phyloP scores from a whole-genome alignment of 2,329 filamentous ascomycete species.

The Rachicladosporium sp. region DNA sequence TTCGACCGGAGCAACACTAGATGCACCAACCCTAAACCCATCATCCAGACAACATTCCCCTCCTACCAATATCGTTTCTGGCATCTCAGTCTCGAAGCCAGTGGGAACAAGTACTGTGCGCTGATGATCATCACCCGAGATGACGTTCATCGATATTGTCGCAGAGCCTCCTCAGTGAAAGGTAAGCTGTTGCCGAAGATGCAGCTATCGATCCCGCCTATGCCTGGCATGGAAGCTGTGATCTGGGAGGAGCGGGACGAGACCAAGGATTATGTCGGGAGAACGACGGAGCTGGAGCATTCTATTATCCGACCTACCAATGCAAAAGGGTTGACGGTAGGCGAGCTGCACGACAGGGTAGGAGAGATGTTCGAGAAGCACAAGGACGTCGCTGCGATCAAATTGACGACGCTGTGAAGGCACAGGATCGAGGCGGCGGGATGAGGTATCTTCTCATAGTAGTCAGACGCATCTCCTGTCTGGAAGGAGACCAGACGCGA shows the following conservation, averaged over 20 bases:
- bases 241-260: slow-evolving; percentile 14
- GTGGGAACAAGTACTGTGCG: slow-evolving; percentile 9
- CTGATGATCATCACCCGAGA: slow-evolving; percentile 13
- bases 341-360: slow-evolving; percentile 10
- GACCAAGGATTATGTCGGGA: slow-evolving; percentile 13
- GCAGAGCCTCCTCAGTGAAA: background rate
- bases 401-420: slow-evolving; percentile 12
- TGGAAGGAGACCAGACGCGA: too few relatives aligned
- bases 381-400: slow-evolving; percentile 14
- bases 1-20: slow-evolving; percentile 2
- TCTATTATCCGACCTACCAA: slow-evolving; percentile 6
- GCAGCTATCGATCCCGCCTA: slow-evolving; percentile 15
- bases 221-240: slow-evolving; percentile 8
- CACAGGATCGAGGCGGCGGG: too few relatives aligned
- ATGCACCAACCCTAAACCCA: slow-evolving; percentile 12
- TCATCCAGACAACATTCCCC: slow-evolving; percentile 13
- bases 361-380: slow-evolving; percentile 12
- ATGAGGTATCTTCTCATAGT: too few relatives aligned
- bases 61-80: slow-evolving; percentile 14
- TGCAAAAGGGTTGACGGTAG: slow-evolving; percentile 12
- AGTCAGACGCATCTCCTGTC: too few relatives aligned
- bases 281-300: slow-evolving; percentile 9
- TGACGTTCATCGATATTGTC: slow-evolving; percentile 6
- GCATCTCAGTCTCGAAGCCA: slow-evolving; percentile 8
- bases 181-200: slow-evolving; percentile 9